Evolutionary conservation across 371 early-diverging fungal genomes (phyloP), one percentile per base, ranked within the genome.

Genomic region (Haplosporangium sp.): DNA sequence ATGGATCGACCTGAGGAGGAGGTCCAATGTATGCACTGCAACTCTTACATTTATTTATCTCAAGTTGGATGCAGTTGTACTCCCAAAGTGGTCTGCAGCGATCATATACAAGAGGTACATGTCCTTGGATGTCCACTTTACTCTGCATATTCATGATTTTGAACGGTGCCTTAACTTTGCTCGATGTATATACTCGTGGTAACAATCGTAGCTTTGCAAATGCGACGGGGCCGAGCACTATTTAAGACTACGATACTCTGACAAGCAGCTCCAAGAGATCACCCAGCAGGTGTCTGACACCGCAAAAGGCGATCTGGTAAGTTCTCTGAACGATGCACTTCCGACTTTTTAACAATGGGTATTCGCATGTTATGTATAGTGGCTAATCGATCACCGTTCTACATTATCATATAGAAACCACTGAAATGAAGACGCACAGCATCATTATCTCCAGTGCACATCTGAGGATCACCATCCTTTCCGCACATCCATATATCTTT

Each of bases 1-100:
- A 55, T 70, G 14, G 86, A 88, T 62, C 60, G 83, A 59, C 69
- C 75, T 0, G 87, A 90, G 23, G 91, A 89, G 16, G 88, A 92
- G 62, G 81, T 88, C 36, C 93, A 93, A 70, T 95, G 95, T 59
- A 67, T 68, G 16, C 76, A 84, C 23, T 95, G 95, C 81, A 91
- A 92, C 63, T 82, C 86, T 14, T 95, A 90, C 62, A 85, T 90
- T 54, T 93, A 90, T 72, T 76, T 93, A 14, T 94, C 93, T 0
- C 86, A 85, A 8, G 82, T 94, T 14, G 69, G 82, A 4, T 94
- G 94, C 67, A 74, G 67, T 52, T 93, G 95, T 79, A 85, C 85
- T 12, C 74, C 82, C 23, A 87, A 86, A 53, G 87, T 92, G n/a
- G 73, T 82, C 14, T 94, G 94, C 55, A 65, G 87, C 7, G 85